These are phyloP conservation scores for Coprinopsis strossmayeri DNA, from an alignment of 768 basidiomycete genomes.

Conservation along the genomic window DNA sequence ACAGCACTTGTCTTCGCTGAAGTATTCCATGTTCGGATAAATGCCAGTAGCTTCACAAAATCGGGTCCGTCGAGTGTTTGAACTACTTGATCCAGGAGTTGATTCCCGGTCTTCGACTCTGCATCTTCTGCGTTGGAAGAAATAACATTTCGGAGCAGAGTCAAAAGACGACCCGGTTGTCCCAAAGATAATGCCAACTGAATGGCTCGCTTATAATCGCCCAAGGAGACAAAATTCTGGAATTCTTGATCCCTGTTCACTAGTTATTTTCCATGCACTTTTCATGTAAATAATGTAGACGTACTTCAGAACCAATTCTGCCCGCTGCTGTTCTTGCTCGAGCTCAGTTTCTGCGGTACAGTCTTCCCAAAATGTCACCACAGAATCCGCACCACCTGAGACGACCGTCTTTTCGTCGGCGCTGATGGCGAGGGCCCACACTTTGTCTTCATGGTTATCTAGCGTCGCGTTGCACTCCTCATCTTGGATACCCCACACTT, in stretches of 20 bases:
- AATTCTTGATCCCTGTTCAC: slow-evolving; percentile 89
- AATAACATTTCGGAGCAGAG: slow-evolving; percentile 67
- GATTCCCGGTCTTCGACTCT: slow-evolving; percentile 55
- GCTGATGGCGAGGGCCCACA: slow-evolving; percentile 92
- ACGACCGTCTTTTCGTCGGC: slow-evolving; percentile 79
- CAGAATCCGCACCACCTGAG: slow-evolving; percentile 93
- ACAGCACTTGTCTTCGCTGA: slow-evolving; percentile 79
- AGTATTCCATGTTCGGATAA: slow-evolving; percentile 92
- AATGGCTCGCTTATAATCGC: slow-evolving; percentile 89
- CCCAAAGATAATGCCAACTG: slow-evolving; percentile 88
- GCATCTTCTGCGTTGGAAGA: slow-evolving; percentile 18
- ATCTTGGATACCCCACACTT: slow-evolving; percentile 87
- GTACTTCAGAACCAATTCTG: slow-evolving; percentile 75
- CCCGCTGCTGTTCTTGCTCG: slow-evolving; percentile 68
- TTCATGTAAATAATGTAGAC: slow-evolving; percentile 20
- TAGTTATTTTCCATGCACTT: not conserved
- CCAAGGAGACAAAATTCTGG: slow-evolving; percentile 77
- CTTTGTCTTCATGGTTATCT: slow-evolving; percentile 98
- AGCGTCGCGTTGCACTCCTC: slow-evolving; percentile 85
- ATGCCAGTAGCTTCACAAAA: slow-evolving; percentile 73
- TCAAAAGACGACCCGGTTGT: slow-evolving; percentile 83
- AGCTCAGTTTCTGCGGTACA: slow-evolving; percentile 78
- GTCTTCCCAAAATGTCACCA: slow-evolving; percentile 96
- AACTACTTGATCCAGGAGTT: slow-evolving; percentile 77
- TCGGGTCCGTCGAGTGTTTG: slow-evolving; percentile 64